Evolutionary conservation across 352 stramenopile genomes (phyloP).

Genomic region (Pythium volutum): DNA sequence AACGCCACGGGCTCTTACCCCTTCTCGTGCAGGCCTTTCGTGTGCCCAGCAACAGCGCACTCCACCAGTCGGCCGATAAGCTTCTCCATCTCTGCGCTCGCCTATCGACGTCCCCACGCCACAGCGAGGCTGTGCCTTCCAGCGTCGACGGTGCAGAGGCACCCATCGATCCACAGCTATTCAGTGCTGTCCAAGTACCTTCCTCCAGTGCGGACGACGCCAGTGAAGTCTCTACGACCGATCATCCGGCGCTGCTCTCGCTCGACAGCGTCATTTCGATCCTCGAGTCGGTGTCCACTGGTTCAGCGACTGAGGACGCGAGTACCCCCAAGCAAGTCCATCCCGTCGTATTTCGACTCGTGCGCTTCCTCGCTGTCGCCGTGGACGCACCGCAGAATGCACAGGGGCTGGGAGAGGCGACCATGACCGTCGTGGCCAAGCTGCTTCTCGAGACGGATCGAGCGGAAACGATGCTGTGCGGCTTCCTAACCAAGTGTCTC

Average conservation of each 20-base stretch:
- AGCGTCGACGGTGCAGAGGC: background rate
- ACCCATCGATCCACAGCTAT: slow-evolving; percentile 27
- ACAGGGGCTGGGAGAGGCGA: slow-evolving; percentile 35
- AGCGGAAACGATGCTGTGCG: slow-evolving; percentile 32
- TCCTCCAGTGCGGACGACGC: background rate
- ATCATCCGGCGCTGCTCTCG: slow-evolving; percentile 32
- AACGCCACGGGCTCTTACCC: slow-evolving; percentile 32
- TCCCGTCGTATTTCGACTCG: slow-evolving; percentile 35
- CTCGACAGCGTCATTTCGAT: slow-evolving; percentile 34
- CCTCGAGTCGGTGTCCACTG: slow-evolving; percentile 28
- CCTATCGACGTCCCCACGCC: background rate
- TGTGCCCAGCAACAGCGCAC: slow-evolving; percentile 24
- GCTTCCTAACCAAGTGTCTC: slow-evolving; percentile 47
- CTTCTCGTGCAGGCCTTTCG: slow-evolving; percentile 45
- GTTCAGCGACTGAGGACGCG: background rate
- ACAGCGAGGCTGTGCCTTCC: background rate
- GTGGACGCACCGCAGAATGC: slow-evolving; percentile 44
- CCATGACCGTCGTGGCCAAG: slow-evolving; percentile 31
- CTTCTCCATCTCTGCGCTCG: slow-evolving; percentile 45
- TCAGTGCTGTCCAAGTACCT: slow-evolving; percentile 3
- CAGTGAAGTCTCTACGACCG: background rate
- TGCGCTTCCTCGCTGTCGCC: slow-evolving; percentile 50
- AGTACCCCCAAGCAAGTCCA: slow-evolving; percentile 5
- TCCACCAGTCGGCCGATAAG: slow-evolving; percentile 60
- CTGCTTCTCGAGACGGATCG: slow-evolving; percentile 30